Evolutionary conservation across 352 stramenopile genomes (phyloP).

Genomic region (Phytophthora capsici): DNA sequence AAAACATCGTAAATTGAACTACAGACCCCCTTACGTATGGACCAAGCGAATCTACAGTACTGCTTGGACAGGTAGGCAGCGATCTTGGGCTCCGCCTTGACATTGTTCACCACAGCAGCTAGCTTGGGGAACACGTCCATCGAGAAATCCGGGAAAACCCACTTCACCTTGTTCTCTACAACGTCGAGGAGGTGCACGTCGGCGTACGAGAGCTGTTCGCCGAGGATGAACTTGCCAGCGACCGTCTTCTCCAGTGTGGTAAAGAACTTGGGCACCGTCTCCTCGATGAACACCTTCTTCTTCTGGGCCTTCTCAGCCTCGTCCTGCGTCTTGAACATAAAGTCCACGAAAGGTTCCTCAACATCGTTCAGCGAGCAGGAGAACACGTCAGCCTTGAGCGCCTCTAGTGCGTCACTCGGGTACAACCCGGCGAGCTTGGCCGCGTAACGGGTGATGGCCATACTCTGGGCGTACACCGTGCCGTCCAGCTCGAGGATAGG

Average conservation of each 20-base stretch:
- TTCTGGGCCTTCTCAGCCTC: conserved; percentile 48
- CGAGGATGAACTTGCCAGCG: conserved; percentile 57
- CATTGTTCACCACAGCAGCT: too few species aligned
- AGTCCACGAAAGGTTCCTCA: conserved; percentile 14
- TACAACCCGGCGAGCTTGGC: conserved; percentile 46
- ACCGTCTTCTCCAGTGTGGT: conserved; percentile 50
- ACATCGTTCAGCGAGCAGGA: conserved; percentile 29
- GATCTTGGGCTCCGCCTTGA: too few species aligned
- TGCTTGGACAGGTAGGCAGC: too few species aligned
- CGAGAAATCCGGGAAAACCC: too few species aligned
- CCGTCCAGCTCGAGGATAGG: conserved; percentile 47
- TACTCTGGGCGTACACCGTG: conserved; percentile 41
- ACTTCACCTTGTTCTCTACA: too few species aligned
- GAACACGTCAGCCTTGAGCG: conserved; percentile 42
- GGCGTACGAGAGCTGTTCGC: conserved; percentile 47
- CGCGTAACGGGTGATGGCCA: conserved; percentile 51
- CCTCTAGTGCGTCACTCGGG: conserved; percentile 33
- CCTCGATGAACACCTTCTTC: conserved; percentile 45
- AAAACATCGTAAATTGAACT: too few species aligned
- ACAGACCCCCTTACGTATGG: too few species aligned
- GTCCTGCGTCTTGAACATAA: conserved; percentile 43
- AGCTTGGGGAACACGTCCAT: too few species aligned
- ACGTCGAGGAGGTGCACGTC: too few species aligned
- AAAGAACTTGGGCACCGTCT: conserved; percentile 46
- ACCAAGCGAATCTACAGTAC: too few species aligned